Percentiles rank a stretch among this genome's conserved stretches.
Conservation (phyloP, 1,284 basidiomycete genomes). For the Coniferiporia sulphurascens region DNA sequence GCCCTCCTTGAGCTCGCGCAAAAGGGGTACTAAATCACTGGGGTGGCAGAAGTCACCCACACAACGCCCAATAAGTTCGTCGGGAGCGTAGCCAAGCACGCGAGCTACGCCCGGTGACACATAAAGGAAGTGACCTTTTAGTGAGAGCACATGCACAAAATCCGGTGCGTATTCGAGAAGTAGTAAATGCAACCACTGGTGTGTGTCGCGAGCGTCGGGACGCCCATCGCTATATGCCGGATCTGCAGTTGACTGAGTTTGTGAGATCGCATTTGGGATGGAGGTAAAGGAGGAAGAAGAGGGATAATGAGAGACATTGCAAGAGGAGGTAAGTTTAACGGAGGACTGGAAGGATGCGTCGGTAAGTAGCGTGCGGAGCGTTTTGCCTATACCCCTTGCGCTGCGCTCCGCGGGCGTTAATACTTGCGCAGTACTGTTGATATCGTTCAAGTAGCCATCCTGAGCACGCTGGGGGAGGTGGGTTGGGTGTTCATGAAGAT, state of each 20-base stretch:
- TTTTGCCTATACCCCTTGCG: constrained; percentile 37
- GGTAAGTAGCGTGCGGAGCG: constrained; percentile 36
- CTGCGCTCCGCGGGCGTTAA: constrained; percentile 14
- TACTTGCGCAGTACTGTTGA: constrained; percentile 39
- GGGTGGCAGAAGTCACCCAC: constrained; percentile 82
- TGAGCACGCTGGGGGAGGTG: constrained; percentile 74
- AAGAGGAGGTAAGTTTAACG: constrained; percentile 30
- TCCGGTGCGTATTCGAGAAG: constrained; percentile 70
- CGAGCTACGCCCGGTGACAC: constrained; percentile 77
- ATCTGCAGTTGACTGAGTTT: constrained; percentile 23
- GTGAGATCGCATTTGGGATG: constrained; percentile 22
- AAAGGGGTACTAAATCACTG: constrained; percentile 85
- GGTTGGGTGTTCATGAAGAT: constrained; percentile 83
- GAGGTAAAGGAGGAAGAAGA: neutral
- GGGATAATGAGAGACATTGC: constrained; percentile 12
- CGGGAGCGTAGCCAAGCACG: constrained; percentile 76
- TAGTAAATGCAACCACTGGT: constrained; percentile 54
- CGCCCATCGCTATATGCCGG: constrained; percentile 22
- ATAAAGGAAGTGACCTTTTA: constrained; percentile 93
- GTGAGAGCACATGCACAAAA: constrained; percentile 85
- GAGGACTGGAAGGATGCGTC: constrained; percentile 35
- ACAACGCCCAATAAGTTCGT: constrained; percentile 76
- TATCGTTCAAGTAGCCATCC: constrained; percentile 62
- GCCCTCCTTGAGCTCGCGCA: constrained; percentile 89
- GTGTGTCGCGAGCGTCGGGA: constrained; percentile 26